Percentiles rank a stretch among this genome's conserved stretches.
These are phyloP conservation scores for Penicillium palitans DNA, from an alignment of 2,329 filamentous ascomycete species.

Conservation along the genomic window DNA sequence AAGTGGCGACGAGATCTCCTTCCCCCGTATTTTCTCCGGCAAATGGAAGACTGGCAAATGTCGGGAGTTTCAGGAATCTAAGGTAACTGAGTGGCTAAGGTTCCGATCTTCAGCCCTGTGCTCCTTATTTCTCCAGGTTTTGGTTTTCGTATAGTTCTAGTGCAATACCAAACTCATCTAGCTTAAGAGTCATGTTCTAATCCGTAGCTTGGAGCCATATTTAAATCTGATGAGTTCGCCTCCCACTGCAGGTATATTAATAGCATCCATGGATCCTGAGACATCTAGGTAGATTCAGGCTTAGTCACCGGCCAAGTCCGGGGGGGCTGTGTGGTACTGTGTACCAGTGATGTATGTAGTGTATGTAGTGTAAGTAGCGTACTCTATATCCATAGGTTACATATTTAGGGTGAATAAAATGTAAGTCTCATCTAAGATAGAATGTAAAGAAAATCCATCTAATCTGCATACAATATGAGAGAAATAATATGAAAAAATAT, in stretches of 20 bases:
- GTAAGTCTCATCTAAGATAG: no score
- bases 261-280: conserved; percentile 12
- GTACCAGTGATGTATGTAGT: background rate
- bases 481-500: background rate
- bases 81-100: conserved; percentile 19
- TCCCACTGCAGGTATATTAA: conserved; percentile 12
- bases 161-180: background rate
- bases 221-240: background rate
- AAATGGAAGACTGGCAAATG: conserved; percentile 25
- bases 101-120: conserved; percentile 27
- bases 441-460: background rate
- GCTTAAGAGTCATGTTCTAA: background rate
- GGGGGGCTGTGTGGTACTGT: conserved; percentile 10
- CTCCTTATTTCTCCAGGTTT: conserved; percentile 15
- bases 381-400: no score
- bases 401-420: background rate
- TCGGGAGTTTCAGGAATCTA: conserved; percentile 38
- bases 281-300: conserved; percentile 10
- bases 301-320: conserved; percentile 10
- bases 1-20: conserved; percentile 25
- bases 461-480: background rate
- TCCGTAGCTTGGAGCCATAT: background rate
- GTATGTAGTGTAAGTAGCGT: no score
- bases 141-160: background rate
- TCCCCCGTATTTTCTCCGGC: conserved; percentile 26